Conservation (phyloP, 169 alveolate genomes). For the Eimeria maxima region DNA sequence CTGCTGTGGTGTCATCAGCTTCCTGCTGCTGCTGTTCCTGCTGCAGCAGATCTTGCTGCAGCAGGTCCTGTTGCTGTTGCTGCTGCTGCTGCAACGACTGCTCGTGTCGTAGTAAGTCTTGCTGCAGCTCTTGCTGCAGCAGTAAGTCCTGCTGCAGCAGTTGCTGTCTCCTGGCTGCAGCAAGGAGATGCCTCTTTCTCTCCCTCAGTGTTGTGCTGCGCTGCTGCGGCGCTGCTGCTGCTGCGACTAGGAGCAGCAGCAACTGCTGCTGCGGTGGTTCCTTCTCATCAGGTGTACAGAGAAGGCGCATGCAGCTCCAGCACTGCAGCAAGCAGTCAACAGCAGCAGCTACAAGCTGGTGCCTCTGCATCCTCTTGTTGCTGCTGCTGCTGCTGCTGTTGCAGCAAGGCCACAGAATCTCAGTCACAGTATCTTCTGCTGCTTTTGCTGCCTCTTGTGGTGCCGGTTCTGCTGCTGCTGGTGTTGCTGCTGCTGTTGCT, state of each 20-base stretch:
- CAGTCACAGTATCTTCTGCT: not conserved
- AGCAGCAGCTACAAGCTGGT: conserved; percentile 23
- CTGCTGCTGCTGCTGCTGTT: conserved; percentile 28
- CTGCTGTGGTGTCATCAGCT: not conserved
- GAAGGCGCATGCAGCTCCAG: conserved; percentile 35
- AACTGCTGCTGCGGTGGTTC: conserved; percentile 10
- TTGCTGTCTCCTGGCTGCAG: conserved; percentile 78
- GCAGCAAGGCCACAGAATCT: not conserved
- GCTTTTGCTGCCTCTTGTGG: not conserved
- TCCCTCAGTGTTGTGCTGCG: not conserved
- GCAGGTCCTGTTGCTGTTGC: too few species aligned
- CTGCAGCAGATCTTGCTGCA: not conserved
- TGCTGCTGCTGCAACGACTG: conserved; percentile 11
- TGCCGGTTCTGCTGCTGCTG: not conserved
- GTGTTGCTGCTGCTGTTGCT: not conserved
- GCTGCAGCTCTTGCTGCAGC: conserved; percentile 89
- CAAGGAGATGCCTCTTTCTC: not conserved
- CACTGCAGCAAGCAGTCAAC: conserved; percentile 55
- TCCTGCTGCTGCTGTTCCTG: conserved; percentile 1
- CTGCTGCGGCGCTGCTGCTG: conserved; percentile 14
- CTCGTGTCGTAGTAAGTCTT: not conserved
- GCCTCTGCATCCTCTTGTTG: not conserved
- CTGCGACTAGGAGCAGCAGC: not conserved
- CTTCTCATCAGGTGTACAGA: not conserved
- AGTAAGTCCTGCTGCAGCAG: conserved; percentile 82